A percentile compares a stretch with the other conserved stretches of the same genome.
Conservation (phyloP, 441 rosid genomes). For the Macaranga tanarius region DNA sequence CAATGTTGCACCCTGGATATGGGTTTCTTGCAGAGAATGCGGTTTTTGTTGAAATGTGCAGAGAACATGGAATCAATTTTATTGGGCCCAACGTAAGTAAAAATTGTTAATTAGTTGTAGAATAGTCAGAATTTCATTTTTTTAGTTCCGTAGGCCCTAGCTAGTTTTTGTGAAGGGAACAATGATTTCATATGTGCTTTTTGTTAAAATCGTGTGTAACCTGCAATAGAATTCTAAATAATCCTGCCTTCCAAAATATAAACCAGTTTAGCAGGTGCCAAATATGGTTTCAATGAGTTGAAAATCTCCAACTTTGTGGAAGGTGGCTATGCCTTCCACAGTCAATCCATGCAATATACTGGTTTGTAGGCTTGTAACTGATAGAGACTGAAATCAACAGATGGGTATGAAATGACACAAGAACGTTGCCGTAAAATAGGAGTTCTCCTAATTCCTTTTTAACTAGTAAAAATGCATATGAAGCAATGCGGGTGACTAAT, state of each 20-base stretch:
- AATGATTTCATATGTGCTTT: not conserved
- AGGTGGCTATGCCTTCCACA: not conserved
- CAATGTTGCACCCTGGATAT: conserved; percentile 99
- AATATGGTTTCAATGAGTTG: not conserved
- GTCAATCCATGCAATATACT: not conserved
- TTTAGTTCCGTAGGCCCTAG: conserved; percentile 3
- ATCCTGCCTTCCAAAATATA: not conserved
- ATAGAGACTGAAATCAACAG: not conserved
- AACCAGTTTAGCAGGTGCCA: not conserved
- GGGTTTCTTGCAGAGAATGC: conserved; percentile 98
- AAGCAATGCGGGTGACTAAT: not conserved
- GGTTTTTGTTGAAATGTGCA: conserved; percentile 90
- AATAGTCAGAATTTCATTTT: not conserved
- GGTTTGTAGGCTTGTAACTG: not conserved
- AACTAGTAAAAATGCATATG: not conserved
- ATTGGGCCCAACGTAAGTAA: conserved; percentile 90
- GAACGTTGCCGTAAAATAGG: not conserved
- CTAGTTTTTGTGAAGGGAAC: too few relatives aligned
- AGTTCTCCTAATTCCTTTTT: not conserved
- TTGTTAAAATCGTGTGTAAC: not conserved
- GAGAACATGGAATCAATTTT: conserved; percentile 89
- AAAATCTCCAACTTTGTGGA: not conserved
- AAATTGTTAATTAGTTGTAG: not conserved
- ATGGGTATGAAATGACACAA: not conserved
- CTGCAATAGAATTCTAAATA: not conserved